phyloP scores from a whole-genome alignment of 805 yeast species.

The Saccharomycopsis fibuligera region DNA sequence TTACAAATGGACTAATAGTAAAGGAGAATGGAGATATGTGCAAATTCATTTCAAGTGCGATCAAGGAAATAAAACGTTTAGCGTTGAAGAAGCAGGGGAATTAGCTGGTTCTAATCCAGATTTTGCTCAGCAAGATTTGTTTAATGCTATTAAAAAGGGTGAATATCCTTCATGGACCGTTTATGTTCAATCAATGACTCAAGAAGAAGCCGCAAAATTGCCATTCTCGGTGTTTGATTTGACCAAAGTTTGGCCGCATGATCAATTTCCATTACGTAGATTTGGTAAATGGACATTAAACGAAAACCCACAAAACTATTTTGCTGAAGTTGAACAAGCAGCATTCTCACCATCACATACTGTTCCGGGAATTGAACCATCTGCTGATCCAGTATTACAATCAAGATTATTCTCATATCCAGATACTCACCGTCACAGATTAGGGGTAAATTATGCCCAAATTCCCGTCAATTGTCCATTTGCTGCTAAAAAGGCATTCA shows the following conservation, averaged over 20 bases:
- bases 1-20: conserved; percentile 69
- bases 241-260: conserved; percentile 91
- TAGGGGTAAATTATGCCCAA: conserved; percentile 68
- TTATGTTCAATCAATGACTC: conserved; percentile 82
- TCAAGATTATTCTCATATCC: conserved; percentile 77
- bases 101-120: conserved; percentile 78
- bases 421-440: conserved; percentile 80
- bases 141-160: conserved; percentile 70
- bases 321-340: conserved; percentile 82
- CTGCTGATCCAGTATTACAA: conserved; percentile 81
- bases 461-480: conserved; percentile 88
- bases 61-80: conserved; percentile 51
- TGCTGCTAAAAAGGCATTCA: conserved; percentile 41
- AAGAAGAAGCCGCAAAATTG: conserved; percentile 65
- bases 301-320: conserved; percentile 80
- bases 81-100: conserved; percentile 60
- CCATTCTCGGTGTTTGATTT: conserved; percentile 83
- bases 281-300: conserved; percentile 75
- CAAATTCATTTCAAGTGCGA: conserved; percentile 69
- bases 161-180: conserved; percentile 80
- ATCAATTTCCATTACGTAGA: conserved; percentile 77
- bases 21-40: conserved; percentile 73
- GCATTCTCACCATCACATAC: conserved; percentile 83
- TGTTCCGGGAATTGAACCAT: conserved; percentile 77
- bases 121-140: conserved; percentile 72